Evolutionary conservation across 2,329 filamentous ascomycete species (phyloP), one percentile per base, ranked within the genome.

Genomic region (Diplocarpon rosae): DNA sequence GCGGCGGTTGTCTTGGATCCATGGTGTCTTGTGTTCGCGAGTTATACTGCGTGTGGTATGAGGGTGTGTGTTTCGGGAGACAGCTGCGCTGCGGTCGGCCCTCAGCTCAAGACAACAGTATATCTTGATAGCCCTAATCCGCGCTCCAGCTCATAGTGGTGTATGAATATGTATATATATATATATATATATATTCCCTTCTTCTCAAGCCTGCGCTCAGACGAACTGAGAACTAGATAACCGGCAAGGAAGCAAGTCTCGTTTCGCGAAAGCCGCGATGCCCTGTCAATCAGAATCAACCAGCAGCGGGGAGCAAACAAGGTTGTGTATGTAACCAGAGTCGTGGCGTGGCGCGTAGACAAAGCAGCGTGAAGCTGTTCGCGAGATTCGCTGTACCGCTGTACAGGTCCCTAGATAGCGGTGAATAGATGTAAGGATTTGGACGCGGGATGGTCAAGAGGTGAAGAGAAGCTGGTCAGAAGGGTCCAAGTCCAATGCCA

Each of bases 1-100:
- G 56, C 14, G 52, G 54, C 39, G 55, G 59, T 38, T 57, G 53
- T 53, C 59, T 52, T 52, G 58, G 56, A 54, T 62, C 59, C 60
- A 63, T 63, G 39, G 48, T 59, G 53, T 52, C 39, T 53, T 52
- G 37, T 39, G 47, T 43, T 32, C 7, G 20, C n/a, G n/a, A n/a
- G n/a, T n/a, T n/a, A 24, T 37, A 14, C 12, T 16, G 12, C 14
- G 29, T n/a, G 38, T 11, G 11, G 38, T 46, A 42, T 43, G 33
- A 40, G 14, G 20, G 11, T 37, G 20, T 17, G n/a, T 40, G 38
- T 40, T 40, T 40, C 29, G 38, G 37, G 24, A 39, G 37, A 33
- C 1, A 33, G 30, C 16, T 33, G 10, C 5, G 30, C 30, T 15
- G 8, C 28, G n/a, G n/a, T 12, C 11, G 30, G 5, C 30, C 30